These are phyloP conservation scores for Lipomyces starkeyi DNA, from an alignment of 805 yeast genomes.

Conservation along the genomic window DNA sequence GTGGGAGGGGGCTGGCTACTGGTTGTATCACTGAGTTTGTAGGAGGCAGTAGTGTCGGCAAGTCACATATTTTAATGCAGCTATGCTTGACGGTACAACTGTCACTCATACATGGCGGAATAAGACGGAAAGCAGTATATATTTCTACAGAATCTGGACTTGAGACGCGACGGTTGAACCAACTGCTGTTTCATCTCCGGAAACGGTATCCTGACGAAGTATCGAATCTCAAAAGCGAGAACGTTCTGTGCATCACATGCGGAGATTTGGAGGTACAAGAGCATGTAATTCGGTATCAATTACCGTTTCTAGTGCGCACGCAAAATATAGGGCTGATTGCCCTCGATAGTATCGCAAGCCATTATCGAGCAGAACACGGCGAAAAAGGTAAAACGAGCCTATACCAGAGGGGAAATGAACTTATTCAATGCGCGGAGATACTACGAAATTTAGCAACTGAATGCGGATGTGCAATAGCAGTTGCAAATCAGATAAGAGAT, in stretches of 20 bases:
- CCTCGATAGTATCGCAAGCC: constrained; percentile 79
- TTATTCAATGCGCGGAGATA: constrained; percentile 51
- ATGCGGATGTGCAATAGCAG: constrained; percentile 63
- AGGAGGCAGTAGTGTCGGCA: constrained; percentile 80
- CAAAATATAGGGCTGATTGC: constrained; percentile 61
- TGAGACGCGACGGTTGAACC: constrained; percentile 68
- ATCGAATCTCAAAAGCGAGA: constrained; percentile 39
- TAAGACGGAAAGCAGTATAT: constrained; percentile 59
- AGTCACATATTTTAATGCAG: constrained; percentile 78
- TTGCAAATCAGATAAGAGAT: constrained; percentile 83
- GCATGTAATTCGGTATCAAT: constrained; percentile 69
- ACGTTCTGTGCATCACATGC: constrained; percentile 62
- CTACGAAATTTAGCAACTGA: constrained; percentile 57
- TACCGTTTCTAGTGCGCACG: constrained; percentile 61
- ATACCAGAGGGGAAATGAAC: constrained; percentile 42
- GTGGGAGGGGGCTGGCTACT: constrained; percentile 57
- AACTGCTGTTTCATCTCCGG: constrained; percentile 50
- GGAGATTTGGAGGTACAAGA: constrained; percentile 75
- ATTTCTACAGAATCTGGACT: constrained; percentile 79
- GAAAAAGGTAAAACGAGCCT: constrained; percentile 42
- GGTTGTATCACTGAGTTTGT: constrained; percentile 72
- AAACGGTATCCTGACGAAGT: constrained; percentile 35
- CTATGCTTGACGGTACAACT: constrained; percentile 64
- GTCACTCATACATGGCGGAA: constrained; percentile 55
- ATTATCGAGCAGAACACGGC: constrained; percentile 62